Base-by-base conservation (phyloP, 140 eudicot genomes). In the Cichorium intybus region DNA sequence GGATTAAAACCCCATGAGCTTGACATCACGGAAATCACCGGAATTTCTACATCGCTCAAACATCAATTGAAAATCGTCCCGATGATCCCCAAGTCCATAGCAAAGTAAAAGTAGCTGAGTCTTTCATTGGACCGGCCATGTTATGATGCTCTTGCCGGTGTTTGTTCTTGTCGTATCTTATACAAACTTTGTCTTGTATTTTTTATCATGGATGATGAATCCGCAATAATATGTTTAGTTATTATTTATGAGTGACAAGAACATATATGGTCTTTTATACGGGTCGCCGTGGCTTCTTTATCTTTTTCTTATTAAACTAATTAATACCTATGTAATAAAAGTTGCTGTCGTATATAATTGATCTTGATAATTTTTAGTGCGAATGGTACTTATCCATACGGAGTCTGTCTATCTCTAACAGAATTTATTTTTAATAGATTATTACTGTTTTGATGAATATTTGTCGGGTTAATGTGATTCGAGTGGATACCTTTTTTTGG, bases 1-100 rank as follows among this genome's bases (percentile, higher is more conserved):
- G 81, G 71, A 11, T 2, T 69, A 8, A 69, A 62, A 16, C 76
- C 61, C 1, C 24, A 61, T 18, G 65, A 68, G 12, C 21, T 76
- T 56, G 81, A 76, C 45, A 62, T 76, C 58, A 69, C 70, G 0
- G 81, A 76, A 58, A 26, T 22, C 3, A 18, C 23, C 0, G 76
- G 53, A 37, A 57, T 43, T 70, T 59, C 53, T 0, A 70, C 56
- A 5, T 33, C 39, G 4, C 75, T 55, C 18, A 59, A 33, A 24
- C 6, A 31, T 58, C 67, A 53, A 0, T n/a, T 69, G 10, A 14
- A 69, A 22, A 51, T 69, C 3, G 39, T 58, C 22, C 67, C 75
- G 49, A 29, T 59, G 49, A 29, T 59, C 11, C 1, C 11, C 21
- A 63, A 51, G 31, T 27, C 31, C 31, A 4, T 4, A 20, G n/a